phyloP scores from a whole-genome alignment of 192 early-diverging fungal genomes.

The Gryganskiella cystojenkinii region DNA sequence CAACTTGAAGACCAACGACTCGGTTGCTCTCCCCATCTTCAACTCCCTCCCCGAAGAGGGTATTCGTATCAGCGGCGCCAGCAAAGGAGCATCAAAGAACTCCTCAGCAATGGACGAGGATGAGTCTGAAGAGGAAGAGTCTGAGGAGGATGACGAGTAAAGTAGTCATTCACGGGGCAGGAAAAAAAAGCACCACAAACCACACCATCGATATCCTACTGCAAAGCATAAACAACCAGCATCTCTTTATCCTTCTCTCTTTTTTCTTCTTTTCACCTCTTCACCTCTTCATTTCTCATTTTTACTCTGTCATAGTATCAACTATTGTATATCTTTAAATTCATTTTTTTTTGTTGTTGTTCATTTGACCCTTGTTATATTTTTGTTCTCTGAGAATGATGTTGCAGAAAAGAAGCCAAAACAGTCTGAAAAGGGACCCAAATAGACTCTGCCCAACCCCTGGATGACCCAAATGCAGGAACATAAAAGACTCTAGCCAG shows the following conservation, averaged over 20 bases:
- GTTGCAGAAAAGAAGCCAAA: no score
- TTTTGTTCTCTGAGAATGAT: no score
- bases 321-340: no score
- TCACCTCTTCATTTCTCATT: neutral
- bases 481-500: no score
- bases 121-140: slow-evolving; percentile 43
- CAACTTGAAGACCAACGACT: slow-evolving; percentile 83
- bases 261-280: neutral
- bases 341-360: no score
- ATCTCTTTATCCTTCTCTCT: neutral
- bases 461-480: no score
- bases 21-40: slow-evolving; percentile 86
- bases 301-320: neutral
- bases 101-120: slow-evolving; percentile 21
- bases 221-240: neutral
- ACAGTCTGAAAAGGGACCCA: no score
- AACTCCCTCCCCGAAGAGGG: slow-evolving; percentile 68
- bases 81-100: slow-evolving; percentile 20
- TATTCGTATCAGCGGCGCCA: slow-evolving; percentile 22
- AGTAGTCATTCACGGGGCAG: neutral
- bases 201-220: no score
- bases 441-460: no score
- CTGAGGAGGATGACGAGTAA: slow-evolving; percentile 44
- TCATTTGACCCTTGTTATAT: no score
- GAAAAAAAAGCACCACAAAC: neutral